phyloP scores from a whole-genome alignment of 257 asterid genomes.

The Jacaranda mimosifolia region DNA sequence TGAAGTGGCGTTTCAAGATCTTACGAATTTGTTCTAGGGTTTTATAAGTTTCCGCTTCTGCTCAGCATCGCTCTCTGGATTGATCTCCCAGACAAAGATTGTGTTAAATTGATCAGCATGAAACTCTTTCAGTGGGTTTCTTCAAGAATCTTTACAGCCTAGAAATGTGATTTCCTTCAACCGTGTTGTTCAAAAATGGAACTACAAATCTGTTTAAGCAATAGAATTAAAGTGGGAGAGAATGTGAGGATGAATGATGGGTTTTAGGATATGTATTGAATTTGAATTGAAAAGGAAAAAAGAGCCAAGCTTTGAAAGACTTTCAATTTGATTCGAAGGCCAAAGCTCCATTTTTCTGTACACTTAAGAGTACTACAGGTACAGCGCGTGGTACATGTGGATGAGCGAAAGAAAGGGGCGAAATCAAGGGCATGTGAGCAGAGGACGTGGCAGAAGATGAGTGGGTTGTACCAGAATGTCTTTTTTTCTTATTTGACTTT shows the following conservation, averaged over 20 bases:
- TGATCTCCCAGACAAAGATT: constrained; percentile 11
- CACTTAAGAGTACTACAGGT: constrained; percentile 27
- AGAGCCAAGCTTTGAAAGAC: background rate
- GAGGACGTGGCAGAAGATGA: constrained; percentile 42
- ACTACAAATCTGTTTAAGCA: background rate
- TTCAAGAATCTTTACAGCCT: constrained; percentile 43
- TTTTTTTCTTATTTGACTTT: constrained; percentile 23
- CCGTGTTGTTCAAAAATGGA: background rate
- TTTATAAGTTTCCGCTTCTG: background rate
- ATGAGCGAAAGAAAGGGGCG: constrained; percentile 2
- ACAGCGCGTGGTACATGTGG: constrained; percentile 38
- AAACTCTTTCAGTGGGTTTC: background rate
- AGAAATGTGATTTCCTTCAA: background rate
- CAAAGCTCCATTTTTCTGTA: constrained; percentile 2
- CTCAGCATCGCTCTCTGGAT: background rate
- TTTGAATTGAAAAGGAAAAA: background rate
- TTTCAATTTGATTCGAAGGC: constrained; percentile 8
- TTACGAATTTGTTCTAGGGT: constrained; percentile 25
- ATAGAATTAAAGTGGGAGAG: too few relatives aligned
- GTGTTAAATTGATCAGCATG: background rate
- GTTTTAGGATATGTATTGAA: constrained; percentile 9
- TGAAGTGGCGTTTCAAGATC: constrained; percentile 34
- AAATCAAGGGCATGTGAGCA: constrained; percentile 38
- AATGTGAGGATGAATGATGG: background rate
- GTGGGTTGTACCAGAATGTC: constrained; percentile 43